These are phyloP conservation scores for Macroventuria anomochaeta DNA, from an alignment of 2,329 filamentous ascomycete genomes.

Conservation along the genomic window DNA sequence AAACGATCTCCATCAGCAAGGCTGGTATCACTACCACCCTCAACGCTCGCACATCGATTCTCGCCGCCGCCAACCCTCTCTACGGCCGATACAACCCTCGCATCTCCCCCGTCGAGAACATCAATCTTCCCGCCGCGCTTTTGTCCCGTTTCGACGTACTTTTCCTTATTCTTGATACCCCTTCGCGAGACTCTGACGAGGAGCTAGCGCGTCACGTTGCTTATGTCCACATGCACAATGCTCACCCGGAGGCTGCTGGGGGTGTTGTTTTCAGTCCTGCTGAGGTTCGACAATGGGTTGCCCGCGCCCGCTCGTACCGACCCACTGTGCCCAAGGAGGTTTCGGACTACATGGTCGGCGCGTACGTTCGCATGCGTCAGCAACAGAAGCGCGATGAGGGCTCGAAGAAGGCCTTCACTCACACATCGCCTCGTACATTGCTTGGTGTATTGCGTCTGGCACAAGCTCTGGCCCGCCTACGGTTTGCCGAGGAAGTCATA, in stretches of 20 bases:
- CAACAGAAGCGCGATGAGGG: conserved; percentile 91
- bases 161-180: conserved; percentile 95
- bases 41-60: conserved; percentile 93
- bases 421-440: conserved; percentile 92
- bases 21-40: conserved; percentile 96
- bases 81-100: conserved; percentile 98
- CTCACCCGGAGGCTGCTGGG: conserved; percentile 75
- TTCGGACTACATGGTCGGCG: conserved; percentile 95
- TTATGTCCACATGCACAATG: conserved; percentile 95
- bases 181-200: conserved; percentile 85
- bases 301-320: conserved; percentile 86
- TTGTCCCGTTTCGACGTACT: conserved; percentile 97
- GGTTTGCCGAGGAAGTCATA: conserved; percentile 84
- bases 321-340: conserved; percentile 84
- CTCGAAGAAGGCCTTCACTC: conserved; percentile 88
- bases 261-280: conserved; percentile 86
- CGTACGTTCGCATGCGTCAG: conserved; percentile 93
- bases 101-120: conserved; percentile 97
- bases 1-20: conserved; percentile 86
- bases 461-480: conserved; percentile 88
- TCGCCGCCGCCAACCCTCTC: conserved; percentile 94
- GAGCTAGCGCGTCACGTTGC: conserved; percentile 95
- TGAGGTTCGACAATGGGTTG: conserved; percentile 95
- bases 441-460: conserved; percentile 91
- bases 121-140: conserved; percentile 96